phyloP scores from a whole-genome alignment of 352 stramenopile genomes.

The Globisporangium lucens region DNA sequence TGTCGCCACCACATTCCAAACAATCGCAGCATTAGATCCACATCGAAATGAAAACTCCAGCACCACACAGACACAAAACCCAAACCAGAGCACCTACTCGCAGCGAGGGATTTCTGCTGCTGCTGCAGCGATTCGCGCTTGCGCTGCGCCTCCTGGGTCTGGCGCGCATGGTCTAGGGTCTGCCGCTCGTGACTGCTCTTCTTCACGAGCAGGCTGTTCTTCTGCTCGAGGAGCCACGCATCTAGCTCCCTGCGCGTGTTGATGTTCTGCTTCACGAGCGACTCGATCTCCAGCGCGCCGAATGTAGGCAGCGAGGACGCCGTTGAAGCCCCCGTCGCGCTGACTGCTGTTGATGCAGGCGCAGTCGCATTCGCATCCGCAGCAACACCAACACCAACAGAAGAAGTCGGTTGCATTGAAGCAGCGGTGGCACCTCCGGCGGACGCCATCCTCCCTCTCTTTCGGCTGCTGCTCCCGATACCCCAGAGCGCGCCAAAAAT shows the following conservation, averaged over 20 bases:
- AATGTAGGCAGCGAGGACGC: background rate
- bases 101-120: slow-evolving; percentile 34
- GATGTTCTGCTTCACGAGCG: slow-evolving; percentile 41
- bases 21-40: background rate
- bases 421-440: background rate
- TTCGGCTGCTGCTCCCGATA: no score
- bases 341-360: background rate
- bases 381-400: background rate
- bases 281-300: slow-evolving; percentile 34
- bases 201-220: slow-evolving; percentile 33
- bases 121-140: slow-evolving; percentile 43
- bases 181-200: slow-evolving; percentile 44
- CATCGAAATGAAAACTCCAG: background rate
- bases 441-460: background rate
- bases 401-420: background rate
- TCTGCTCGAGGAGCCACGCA: slow-evolving; percentile 43
- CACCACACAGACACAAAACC: background rate
- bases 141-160: slow-evolving; percentile 37
- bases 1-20: background rate
- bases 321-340: background rate
- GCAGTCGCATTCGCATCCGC: background rate
- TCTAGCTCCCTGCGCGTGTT: slow-evolving; percentile 43
- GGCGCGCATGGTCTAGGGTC: slow-evolving; percentile 35
- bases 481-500: background rate
- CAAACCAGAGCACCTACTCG: slow-evolving; percentile 18